Evolutionary conservation across 768 basidiomycete genomes (phyloP), one percentile per base, ranked within the genome.

Genomic region (Leccinellum albellum): DNA sequence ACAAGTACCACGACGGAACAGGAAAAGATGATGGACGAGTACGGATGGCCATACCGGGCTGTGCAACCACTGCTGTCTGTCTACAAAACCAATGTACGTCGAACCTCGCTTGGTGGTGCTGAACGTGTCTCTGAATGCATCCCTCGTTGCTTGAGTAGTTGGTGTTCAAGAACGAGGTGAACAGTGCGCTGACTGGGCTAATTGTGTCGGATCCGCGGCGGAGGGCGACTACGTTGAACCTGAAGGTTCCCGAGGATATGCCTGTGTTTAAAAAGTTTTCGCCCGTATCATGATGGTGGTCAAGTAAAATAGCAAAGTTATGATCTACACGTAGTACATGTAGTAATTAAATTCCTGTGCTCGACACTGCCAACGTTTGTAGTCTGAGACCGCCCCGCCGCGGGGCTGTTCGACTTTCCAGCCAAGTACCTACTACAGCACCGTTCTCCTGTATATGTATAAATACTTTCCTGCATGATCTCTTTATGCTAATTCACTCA

Each of bases 31-130:
- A 62, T 78, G 65, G 62, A 59, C 28, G 75, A 82, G 52, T 85
- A 73, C 64, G 70, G 73, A 1, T 87, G 85, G 85, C 75, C 76
- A 0, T 82, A 73, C 70, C 73, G 77, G 40, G 78, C 80, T 53
- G 78, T 79, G 20, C 61, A 72, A 14, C 76, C 80, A 3, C 71
- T 86, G 44, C 59, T 71, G 35, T 66, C 74, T 0, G 67, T 69
- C 4, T 83, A 76, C 62, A 64, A 72, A 33, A 63, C 65, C 29
- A 75, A 79, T 58, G 81, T 84, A 60, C 60, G 79, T 68, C 15
- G 26, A 3, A 4, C 15, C 3, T 15, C 35, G 0, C 4, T 40
- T 33, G 42, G 29, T 40, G 1, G 26, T 40, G n/a, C 9, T 20
- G 4, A 17, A 37, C 17, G n/a, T 40, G 37, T 20, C 37, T 40